phyloP scores from a whole-genome alignment of 306 rosid species.

The Coriaria nepalensis region DNA sequence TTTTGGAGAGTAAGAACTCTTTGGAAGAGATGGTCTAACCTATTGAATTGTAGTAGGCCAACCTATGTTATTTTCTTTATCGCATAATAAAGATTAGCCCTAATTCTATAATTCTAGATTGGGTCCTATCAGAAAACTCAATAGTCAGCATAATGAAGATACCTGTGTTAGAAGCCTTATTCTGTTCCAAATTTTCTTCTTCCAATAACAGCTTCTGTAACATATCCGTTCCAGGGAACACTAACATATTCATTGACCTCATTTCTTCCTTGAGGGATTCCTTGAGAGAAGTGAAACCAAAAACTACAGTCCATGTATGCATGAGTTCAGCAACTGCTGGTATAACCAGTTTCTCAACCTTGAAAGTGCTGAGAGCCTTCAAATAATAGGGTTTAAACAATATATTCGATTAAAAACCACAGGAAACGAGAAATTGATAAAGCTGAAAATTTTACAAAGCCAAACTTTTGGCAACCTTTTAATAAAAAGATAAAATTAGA shows the following conservation, averaged over 20 bases:
- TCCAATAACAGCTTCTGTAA: slow-evolving; percentile 59
- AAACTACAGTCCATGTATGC: slow-evolving; percentile 69
- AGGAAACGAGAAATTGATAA: neutral
- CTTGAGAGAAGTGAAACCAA: slow-evolving; percentile 69
- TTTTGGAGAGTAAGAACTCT: too few relatives aligned
- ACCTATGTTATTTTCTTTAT: too few relatives aligned
- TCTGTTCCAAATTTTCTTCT: slow-evolving; percentile 34
- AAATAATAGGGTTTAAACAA: slow-evolving; percentile 15
- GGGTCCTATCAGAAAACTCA: neutral
- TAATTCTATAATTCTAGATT: too few relatives aligned
- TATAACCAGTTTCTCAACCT: slow-evolving; percentile 82
- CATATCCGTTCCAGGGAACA: slow-evolving; percentile 97
- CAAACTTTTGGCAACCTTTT: slow-evolving; percentile 4
- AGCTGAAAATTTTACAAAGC: slow-evolving; percentile 2
- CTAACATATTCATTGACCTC: slow-evolving; percentile 74
- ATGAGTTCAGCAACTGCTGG: slow-evolving; percentile 88
- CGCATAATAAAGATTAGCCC: too few relatives aligned
- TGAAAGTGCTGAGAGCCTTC: slow-evolving; percentile 61
- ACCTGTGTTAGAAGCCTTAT: slow-evolving; percentile 26
- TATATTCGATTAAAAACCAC: too few relatives aligned
- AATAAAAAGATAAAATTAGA: slow-evolving; percentile 12
- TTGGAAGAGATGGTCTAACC: too few relatives aligned
- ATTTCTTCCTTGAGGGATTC: slow-evolving; percentile 63
- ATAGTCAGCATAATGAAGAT: slow-evolving; percentile 3
- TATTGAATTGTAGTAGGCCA: too few relatives aligned